A percentile compares a stretch with the other conserved stretches of the same genome.
Conservation (phyloP, 2,329 filamentous ascomycete species). For the Geosmithia flava region DNA sequence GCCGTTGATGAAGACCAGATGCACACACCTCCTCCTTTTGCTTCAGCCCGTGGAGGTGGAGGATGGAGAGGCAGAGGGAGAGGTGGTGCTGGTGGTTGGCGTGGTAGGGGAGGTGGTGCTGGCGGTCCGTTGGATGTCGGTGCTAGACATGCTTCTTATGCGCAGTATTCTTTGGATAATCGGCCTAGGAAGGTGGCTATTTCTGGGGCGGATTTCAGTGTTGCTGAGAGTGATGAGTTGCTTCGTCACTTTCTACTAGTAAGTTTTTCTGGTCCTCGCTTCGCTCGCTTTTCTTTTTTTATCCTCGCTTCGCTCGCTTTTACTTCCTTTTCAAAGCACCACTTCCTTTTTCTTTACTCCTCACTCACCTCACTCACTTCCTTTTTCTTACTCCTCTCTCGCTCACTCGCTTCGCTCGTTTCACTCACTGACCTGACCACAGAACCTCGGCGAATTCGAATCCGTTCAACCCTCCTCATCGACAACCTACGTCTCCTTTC, state of each 20-base stretch:
- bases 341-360: too few relatives aligned
- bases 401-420: neutral
- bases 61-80: slow-evolving; percentile 15
- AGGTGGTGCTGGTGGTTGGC: slow-evolving; percentile 26
- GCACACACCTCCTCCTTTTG: neutral
- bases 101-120: slow-evolving; percentile 19
- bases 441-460: slow-evolving; percentile 52
- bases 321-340: too few relatives aligned
- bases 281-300: neutral
- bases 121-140: slow-evolving; percentile 27
- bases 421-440: neutral
- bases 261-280: slow-evolving; percentile 16
- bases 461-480: slow-evolving; percentile 31
- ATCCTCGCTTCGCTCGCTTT: neutral
- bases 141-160: slow-evolving; percentile 42
- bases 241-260: slow-evolving; percentile 62
- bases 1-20: slow-evolving; percentile 14
- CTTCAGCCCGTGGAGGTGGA: slow-evolving; percentile 5
- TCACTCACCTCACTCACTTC: neutral
- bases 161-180: slow-evolving; percentile 61
- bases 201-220: slow-evolving; percentile 50
- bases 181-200: slow-evolving; percentile 57
- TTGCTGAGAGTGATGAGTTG: slow-evolving; percentile 51
- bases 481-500: slow-evolving; percentile 47
- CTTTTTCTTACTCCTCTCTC: neutral